phyloP scores from a whole-genome alignment of 768 basidiomycete species.

The Lactifluus pinguis region DNA sequence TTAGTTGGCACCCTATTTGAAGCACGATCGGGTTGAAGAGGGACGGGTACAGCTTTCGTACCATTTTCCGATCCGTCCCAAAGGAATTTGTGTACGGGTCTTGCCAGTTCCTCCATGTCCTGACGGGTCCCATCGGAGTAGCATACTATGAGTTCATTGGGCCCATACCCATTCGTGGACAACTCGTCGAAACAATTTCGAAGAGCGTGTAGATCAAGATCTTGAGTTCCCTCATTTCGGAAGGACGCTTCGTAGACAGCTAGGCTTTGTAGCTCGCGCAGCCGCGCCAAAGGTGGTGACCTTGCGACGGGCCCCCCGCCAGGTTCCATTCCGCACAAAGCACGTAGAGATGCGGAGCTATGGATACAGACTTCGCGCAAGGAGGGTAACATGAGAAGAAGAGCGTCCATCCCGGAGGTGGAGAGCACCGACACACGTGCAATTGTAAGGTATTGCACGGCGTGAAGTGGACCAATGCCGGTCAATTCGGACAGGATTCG shows the following conservation, averaged over 20 bases:
- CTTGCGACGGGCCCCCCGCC: background rate
- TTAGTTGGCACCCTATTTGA: background rate
- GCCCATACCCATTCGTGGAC: background rate
- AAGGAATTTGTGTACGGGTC: slow-evolving; percentile 7
- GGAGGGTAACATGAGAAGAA: slow-evolving; percentile 12
- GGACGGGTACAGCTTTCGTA: slow-evolving; percentile 7
- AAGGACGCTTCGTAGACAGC: slow-evolving; percentile 15
- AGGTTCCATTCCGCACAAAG: slow-evolving; percentile 8
- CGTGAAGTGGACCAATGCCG: slow-evolving; percentile 8
- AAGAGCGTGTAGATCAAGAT: slow-evolving; percentile 8
- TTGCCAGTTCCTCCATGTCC: slow-evolving; percentile 18
- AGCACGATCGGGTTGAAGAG: background rate
- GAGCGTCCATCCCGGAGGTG: background rate
- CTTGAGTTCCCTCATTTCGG: slow-evolving; percentile 3
- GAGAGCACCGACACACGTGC: slow-evolving; percentile 15
- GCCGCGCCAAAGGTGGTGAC: slow-evolving; percentile 1
- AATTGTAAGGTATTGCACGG: slow-evolving; percentile 16
- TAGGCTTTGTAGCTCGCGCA: slow-evolving; percentile 9
- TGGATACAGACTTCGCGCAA: slow-evolving; percentile 17
- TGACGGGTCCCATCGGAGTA: slow-evolving; percentile 15
- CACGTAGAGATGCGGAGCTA: slow-evolving; percentile 15
- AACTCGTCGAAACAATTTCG: slow-evolving; percentile 5
- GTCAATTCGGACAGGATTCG: slow-evolving; percentile 10
- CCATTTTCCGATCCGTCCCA: slow-evolving; percentile 19
- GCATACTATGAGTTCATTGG: slow-evolving; percentile 15